Base-by-base conservation (phyloP, 2,329 filamentous ascomycete genomes). In the Uncinocarpus reesii region DNA sequence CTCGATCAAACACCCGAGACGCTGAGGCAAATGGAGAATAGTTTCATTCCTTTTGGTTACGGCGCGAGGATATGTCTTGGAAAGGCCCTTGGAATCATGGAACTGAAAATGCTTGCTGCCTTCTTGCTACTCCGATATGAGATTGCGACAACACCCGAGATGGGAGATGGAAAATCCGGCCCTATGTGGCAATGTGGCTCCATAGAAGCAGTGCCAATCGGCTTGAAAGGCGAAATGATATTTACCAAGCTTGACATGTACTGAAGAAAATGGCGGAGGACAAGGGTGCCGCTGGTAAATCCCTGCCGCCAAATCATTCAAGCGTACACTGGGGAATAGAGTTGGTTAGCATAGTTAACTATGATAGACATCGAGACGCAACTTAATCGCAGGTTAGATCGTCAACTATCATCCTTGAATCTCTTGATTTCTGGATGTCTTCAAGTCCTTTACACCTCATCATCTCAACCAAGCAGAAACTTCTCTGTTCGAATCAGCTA, bases 31-130 rank as follows among this genome's bases (percentile, higher is more conserved):
- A 55, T 63, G 20, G 60, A 58, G 36, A 57, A 55, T 4, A 67
- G 58, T n/a, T 50, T 71, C 10, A 65, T 72, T 21, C 59, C 71
- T 1, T 75, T 75, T 53, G 67, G 63, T 1, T 59, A 65, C 26
- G 72, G 72, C 0, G 60, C 68, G 0, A 58, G 71, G 36, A 61
- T 56, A 47, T 71, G 67, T 54, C 53, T 70, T 8, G 67, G 66
- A 36, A 45, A 45, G 15, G 31, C 42, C 15, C 32, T 45, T 15
- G 42, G 42, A n/a, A 45, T 45, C 32, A 45, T 45, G 42, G 42
- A 45, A 31, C 37, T 45, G 32, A 45, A 37, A 10, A 36, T 37
- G 42, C 21, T 45, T 11, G 42, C 32, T 36, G 42, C 42, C 2
- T 45, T 37, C 23, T 15, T 45, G 7, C 21, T 45, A 15, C 28